Conservation (phyloP, 1,284 basidiomycete species). For the Phellopilus nigrolimitatus region DNA sequence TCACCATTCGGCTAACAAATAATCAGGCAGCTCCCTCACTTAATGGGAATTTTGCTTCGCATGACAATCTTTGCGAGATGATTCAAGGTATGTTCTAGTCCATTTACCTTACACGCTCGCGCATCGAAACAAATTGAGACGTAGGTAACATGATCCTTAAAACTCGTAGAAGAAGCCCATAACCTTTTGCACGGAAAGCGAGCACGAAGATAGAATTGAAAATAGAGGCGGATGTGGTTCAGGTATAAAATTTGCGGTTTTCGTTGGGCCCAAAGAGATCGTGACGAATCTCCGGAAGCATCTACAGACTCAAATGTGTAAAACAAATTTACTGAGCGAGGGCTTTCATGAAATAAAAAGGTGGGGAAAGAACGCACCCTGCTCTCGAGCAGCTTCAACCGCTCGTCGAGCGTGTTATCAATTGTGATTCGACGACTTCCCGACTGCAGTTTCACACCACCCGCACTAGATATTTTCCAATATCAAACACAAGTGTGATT, state of each 20-base stretch:
- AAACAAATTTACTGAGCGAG: not conserved
- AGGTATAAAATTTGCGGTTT: constrained; percentile 84
- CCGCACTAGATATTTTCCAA: no score
- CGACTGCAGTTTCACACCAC: constrained; percentile 76
- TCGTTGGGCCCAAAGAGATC: constrained; percentile 83
- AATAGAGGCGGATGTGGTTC: constrained; percentile 5
- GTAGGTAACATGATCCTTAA: no score
- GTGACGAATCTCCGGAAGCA: constrained; percentile 86
- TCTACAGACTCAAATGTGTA: constrained; percentile 58
- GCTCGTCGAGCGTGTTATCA: constrained; percentile 89
- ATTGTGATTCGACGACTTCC: constrained; percentile 77
- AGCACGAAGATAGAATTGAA: no score
- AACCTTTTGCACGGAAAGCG: no score
- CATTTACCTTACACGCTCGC: no score
- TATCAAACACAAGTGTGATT: constrained; percentile 10
- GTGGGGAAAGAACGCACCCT: constrained; percentile 50
- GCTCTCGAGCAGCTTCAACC: constrained; percentile 82
- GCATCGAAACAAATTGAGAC: no score
- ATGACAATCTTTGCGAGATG: no score
- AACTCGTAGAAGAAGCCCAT: no score
- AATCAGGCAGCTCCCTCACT: no score
- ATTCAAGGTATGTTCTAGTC: no score
- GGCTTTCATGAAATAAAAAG: not conserved
- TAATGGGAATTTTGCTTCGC: no score
- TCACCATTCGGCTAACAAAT: no score